Evolutionary conservation across 441 rosid species (phyloP), one percentile per base, ranked within the genome.

Genomic region (Erodium texanum): DNA sequence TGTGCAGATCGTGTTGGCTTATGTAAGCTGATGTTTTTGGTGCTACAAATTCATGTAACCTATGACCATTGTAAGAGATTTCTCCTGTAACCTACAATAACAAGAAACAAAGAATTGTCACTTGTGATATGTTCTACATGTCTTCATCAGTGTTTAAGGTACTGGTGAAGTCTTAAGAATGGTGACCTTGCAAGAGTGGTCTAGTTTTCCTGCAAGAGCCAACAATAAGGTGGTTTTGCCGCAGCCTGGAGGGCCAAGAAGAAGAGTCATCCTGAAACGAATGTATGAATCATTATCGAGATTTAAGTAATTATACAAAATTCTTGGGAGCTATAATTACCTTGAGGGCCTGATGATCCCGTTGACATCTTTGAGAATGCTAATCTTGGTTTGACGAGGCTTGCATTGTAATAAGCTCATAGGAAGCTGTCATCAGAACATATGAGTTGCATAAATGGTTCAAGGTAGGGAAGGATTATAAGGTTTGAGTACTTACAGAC

Each of bases 231-330:
- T 87, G 65, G 89, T 84, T 79, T 89, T 87, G 12, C 96, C 93
- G 62, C 91, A 81, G 27, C 96, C 89, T 66, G 91, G 96, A 61
- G 87, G 90, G 54, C 93, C 92, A 3, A 89, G 88, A 67, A 89
- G 66, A 65, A 85, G 69, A 41, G 90, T 82, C 83, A 89, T 76
- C 71, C 96, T 86, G 79, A 77, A 72, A 66, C 43, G 1, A 38
- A 6, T 38, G 43, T 38, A n/a, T n/a, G n/a, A n/a, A n/a, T n/a
- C n/a, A n/a, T n/a, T n/a, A n/a, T n/a, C n/a, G n/a, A n/a, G n/a
- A n/a, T n/a, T n/a, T n/a, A n/a, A n/a, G n/a, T n/a, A n/a, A n/a
- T n/a, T n/a, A n/a, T n/a, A n/a, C n/a, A n/a, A n/a, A n/a, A n/a
- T n/a, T n/a, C n/a, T n/a, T n/a, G n/a, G n/a, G n/a, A n/a, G n/a